Evolutionary conservation across 2,329 filamentous ascomycete species (phyloP), one percentile per base, ranked within the genome.

Genomic region (Ophiostoma australiae): DNA sequence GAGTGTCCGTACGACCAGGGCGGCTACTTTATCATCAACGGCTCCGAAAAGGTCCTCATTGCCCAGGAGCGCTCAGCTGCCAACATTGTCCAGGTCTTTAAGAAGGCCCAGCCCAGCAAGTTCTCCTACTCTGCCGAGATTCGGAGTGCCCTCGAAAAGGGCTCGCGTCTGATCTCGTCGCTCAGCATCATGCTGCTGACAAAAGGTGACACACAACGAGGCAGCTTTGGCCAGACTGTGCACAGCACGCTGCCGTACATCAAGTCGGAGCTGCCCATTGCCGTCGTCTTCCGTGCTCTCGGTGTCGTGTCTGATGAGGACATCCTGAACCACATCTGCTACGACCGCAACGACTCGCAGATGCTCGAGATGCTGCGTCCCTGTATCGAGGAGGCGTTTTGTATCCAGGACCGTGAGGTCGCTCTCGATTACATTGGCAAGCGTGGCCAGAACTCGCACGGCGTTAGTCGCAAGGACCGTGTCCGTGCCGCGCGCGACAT

Each of bases 1-100:
- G 95, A 99, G 81, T 99, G 95, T 76, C 95, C 95, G 0, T 99
- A 97, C 80, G 95, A 99, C 78, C 95, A 97, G 78, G 95, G 95
- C 75, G 95, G 95, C 75, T 99, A 99, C 81, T 99, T 99, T 78
- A 93, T 99, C 77, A 99, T 99, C 85, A 99, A 99, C 82, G 95
- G 95, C 63, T 97, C 92, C 80, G 95, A 99, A 79, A 99, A 99
- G 85, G 95, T 99, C 31, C 83, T 99, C 76, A 99, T 99, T 77
- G 95, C 95, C 1, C 95, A 99, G 80, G 95, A 99, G 81, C 91
- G 95, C 73, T 97, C 94, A 78, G 95, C 95, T 58, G 95, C 94
- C 78, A 99, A 99, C 78, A 99, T 98, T 72, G 95, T 99, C 5
- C 95, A 99, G 81, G 94, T 99, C 37, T 99, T 99, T 87, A 94